A percentile compares a stretch with the other conserved stretches of the same genome.
These are phyloP conservation scores for Monosporascus ibericus DNA, from an alignment of 2,329 filamentous ascomycete species.

Conservation along the genomic window DNA sequence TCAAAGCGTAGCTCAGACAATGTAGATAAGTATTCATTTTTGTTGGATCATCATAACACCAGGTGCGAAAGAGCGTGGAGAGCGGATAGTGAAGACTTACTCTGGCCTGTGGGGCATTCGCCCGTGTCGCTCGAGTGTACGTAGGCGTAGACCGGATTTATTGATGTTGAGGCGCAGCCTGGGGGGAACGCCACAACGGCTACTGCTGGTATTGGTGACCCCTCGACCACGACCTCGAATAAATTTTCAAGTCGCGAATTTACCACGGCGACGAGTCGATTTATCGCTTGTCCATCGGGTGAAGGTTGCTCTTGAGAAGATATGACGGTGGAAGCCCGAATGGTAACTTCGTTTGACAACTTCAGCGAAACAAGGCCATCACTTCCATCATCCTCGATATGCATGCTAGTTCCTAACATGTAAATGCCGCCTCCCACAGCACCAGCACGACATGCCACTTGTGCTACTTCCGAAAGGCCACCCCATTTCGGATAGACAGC, in stretches of 20 bases:
- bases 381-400: conserved; percentile 24
- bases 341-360: conserved; percentile 51
- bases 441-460: conserved; percentile 83
- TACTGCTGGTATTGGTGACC: conserved; percentile 67
- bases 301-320: conserved; percentile 31
- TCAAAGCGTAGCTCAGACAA: conserved; percentile 93
- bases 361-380: conserved; percentile 33
- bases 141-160: conserved; percentile 51
- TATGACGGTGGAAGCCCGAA: conserved; percentile 51
- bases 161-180: conserved; percentile 30
- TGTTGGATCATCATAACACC: conserved; percentile 76
- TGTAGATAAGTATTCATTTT: conserved; percentile 99
- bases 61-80: conserved; percentile 14
- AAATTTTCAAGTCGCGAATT: conserved; percentile 58
- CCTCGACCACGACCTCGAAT: conserved; percentile 68
- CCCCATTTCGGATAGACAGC: conserved; percentile 92
- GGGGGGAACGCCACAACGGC: conserved; percentile 63
- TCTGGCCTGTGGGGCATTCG: conserved; percentile 82
- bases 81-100: conserved; percentile 55
- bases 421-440: conserved; percentile 91
- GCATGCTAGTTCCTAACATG: conserved; percentile 69
- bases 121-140: conserved; percentile 86
- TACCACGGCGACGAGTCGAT: conserved; percentile 62
- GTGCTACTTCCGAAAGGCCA: conserved; percentile 78
- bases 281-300: conserved; percentile 32